A percentile compares a stretch with the other conserved stretches of the same genome.
These are phyloP conservation scores for Phylloporus sp. DNA, from an alignment of 768 basidiomycete genomes.

Conservation along the genomic window DNA sequence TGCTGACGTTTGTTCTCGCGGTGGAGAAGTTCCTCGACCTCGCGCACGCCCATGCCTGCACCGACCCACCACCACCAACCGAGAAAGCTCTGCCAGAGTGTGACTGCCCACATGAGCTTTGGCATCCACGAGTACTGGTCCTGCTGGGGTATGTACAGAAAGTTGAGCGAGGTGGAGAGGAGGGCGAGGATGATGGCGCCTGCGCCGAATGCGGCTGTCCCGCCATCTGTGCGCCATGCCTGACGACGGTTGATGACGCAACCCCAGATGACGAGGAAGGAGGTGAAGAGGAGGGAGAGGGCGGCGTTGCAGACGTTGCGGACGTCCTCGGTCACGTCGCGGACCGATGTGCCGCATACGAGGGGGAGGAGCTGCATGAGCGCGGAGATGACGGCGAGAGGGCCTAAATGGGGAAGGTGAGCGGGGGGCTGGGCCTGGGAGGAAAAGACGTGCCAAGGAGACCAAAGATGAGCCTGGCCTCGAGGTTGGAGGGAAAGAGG, in stretches of 20 bases:
- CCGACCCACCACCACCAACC: constrained; percentile 99
- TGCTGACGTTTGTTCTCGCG: constrained; percentile 53
- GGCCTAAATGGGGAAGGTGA: constrained; percentile 43
- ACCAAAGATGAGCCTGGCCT: constrained; percentile 79
- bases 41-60: constrained; percentile 75
- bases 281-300: constrained; percentile 90
- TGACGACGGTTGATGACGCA: constrained; percentile 81
- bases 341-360: constrained; percentile 32
- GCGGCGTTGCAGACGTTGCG: constrained; percentile 96
- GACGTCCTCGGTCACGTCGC: constrained; percentile 63
- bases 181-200: constrained; percentile 82
- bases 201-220: constrained; percentile 89
- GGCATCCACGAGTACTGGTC: constrained; percentile 93
- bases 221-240: constrained; percentile 96
- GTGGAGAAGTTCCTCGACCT: constrained; percentile 60
- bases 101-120: constrained; percentile 82
- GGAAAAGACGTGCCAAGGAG: constrained; percentile 58
- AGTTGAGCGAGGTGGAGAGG: constrained; percentile 79
- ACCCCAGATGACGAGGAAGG: constrained; percentile 90
- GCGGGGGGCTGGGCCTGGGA: not conserved
- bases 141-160: constrained; percentile 78
- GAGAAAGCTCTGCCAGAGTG: constrained; percentile 95
- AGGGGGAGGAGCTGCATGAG: constrained; percentile 82
- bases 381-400: constrained; percentile 81
- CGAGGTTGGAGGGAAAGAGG: constrained; percentile 87